phyloP scores from a whole-genome alignment of 176 grass and related monocot species.

The Carex kokanica region DNA sequence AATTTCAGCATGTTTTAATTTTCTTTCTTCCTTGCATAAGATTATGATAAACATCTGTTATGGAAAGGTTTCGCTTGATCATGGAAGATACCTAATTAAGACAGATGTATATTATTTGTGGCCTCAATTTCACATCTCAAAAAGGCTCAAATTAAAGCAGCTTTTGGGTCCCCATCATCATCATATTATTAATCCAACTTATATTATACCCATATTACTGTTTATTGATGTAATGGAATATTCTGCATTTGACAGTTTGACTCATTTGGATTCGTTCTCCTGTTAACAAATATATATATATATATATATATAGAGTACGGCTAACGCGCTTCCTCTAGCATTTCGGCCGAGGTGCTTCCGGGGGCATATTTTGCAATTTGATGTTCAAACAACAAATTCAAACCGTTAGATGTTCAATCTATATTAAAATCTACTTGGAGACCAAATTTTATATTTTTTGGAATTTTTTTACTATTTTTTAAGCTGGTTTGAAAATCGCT shows the following conservation, averaged over 20 bases:
- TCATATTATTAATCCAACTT: not conserved
- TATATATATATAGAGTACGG: no score
- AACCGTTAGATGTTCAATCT: no score
- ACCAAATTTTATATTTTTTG: no score
- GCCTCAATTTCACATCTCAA: not conserved
- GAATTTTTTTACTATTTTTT: no score
- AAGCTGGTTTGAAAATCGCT: no score
- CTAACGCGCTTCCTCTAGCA: no score
- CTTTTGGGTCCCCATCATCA: not conserved
- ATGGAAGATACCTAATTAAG: not conserved
- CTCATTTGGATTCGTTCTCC: not conserved
- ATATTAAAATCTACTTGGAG: no score
- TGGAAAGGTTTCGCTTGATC: not conserved
- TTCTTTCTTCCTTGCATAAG: not conserved
- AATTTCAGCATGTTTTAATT: no score
- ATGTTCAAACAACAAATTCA: no score
- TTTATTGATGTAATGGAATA: not conserved
- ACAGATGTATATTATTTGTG: constrained; percentile 1
- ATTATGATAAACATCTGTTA: not conserved
- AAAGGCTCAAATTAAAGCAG: not conserved
- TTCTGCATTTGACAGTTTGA: not conserved
- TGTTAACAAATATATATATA: no score
- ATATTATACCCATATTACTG: not conserved
- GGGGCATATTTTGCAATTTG: no score
- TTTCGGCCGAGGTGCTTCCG: no score